Conservation (phyloP, 148 eudicot species). For the Hydrangea macrophylla region DNA sequence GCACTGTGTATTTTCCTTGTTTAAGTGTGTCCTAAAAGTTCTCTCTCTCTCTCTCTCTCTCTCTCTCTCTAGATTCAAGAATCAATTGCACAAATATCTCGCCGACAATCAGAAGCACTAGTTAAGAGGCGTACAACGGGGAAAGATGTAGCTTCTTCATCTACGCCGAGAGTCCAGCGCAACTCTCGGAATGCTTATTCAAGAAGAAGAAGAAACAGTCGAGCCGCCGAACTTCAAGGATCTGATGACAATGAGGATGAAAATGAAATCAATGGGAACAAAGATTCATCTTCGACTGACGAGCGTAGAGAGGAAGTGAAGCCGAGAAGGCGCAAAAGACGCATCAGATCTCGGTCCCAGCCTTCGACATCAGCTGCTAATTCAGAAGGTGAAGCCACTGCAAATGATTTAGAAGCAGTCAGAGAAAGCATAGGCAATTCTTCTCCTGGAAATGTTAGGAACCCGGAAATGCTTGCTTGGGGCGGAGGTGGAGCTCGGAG, state of each 20-base stretch:
- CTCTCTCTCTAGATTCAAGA: slow-evolving; percentile 55
- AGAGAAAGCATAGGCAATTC: slow-evolving; percentile 27
- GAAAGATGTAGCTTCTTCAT: slow-evolving; percentile 30
- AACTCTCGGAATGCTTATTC: slow-evolving; percentile 23
- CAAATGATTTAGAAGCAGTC: slow-evolving; percentile 28
- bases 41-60: too few species aligned
- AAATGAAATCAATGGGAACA: slow-evolving; percentile 26
- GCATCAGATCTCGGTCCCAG: slow-evolving; percentile 26
- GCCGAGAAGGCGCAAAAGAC: slow-evolving; percentile 33
- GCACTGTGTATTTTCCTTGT: background rate
- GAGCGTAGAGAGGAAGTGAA: slow-evolving; percentile 31
- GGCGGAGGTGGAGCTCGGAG: slow-evolving; percentile 50
- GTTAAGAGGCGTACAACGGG: slow-evolving; percentile 29
- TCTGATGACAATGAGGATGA: slow-evolving; percentile 37
- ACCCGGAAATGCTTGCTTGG: slow-evolving; percentile 52
- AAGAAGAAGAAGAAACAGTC: slow-evolving; percentile 34
- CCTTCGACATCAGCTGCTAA: slow-evolving; percentile 35
- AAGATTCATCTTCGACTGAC: slow-evolving; percentile 29
- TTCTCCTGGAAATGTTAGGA: slow-evolving; percentile 24
- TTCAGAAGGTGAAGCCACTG: slow-evolving; percentile 27
- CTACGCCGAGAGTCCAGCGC: slow-evolving; percentile 19
- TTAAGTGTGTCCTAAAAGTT: background rate
- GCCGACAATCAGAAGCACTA: slow-evolving; percentile 53
- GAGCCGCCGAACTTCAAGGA: slow-evolving; percentile 26
- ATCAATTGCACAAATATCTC: slow-evolving; percentile 40